Base-by-base conservation (phyloP, 208 protist genomes). In the Zelonia costaricensis region DNA sequence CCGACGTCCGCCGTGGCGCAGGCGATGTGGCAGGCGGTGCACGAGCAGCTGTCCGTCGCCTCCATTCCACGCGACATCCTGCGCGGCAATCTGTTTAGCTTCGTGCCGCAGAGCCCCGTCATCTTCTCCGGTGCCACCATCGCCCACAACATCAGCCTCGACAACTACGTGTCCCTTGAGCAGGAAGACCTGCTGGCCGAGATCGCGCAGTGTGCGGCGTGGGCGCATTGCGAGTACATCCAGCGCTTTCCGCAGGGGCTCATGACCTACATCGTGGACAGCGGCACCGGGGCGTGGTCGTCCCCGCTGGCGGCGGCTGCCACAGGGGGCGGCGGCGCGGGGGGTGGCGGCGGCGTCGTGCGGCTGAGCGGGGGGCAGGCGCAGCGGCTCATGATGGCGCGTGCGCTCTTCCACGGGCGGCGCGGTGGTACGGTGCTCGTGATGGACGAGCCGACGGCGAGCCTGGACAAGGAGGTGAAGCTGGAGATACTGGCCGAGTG, bases 131-230 rank as follows among this genome's bases (percentile, higher is more conserved):
- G 81, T 18, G 76, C 86, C 51, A 85, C 86, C 23, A 84, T 93
- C 62, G 86, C 83, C 15, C 83, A 93, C 60, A 93, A 93, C 66
- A 77, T 93, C 38, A 83, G 80, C 59, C 68, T 93, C n/a, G 61
- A 73, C 45, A 76, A 72, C 46, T 72, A 51, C 39, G 54, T 91
- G 9, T 85, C 86, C 2, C 42, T 89, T 4, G 70, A 72, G 49
- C 65, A 85, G 56, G 59, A 65, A 16, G 46, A 39, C 2, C 43
- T 88, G 43, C 54, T 91, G 35, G 46, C 47, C 2, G 51, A 71
- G 35, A 75, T 84, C 4, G 66, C 54, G 47, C 35, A 52, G 28
- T 88, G 79, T 49, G 62, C 73, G 9, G 68, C 64, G 60, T 69
- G 64, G 51, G 86, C 83, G 0, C 62, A 67, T 23, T 91, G 82